phyloP scores from a whole-genome alignment of 2,329 filamentous ascomycete genomes.

The Podosphaera fusca region DNA sequence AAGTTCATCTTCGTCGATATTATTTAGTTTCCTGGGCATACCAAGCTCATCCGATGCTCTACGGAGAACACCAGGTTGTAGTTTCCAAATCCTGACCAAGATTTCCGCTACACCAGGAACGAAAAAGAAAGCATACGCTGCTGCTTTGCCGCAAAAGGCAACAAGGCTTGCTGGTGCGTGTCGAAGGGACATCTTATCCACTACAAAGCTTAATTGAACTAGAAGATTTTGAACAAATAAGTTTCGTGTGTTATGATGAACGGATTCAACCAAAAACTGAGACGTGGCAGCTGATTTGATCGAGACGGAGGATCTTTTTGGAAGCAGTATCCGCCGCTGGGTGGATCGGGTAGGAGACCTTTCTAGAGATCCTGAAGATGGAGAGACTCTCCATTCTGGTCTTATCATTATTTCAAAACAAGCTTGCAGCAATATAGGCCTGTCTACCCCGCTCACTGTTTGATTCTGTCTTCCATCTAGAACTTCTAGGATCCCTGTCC shows the following conservation, averaged over 20 bases:
- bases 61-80: constrained; percentile 32
- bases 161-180: constrained; percentile 32
- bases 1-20: constrained; percentile 18
- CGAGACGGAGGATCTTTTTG: constrained; percentile 24
- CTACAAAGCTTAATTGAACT: constrained; percentile 46
- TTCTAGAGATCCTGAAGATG: constrained; percentile 30
- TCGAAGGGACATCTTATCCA: constrained; percentile 48
- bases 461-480: constrained; percentile 45
- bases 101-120: constrained; percentile 48
- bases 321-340: constrained; percentile 10
- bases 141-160: constrained; percentile 48
- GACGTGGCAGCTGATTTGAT: constrained; percentile 30
- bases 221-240: constrained; percentile 46
- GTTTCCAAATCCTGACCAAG: constrained; percentile 41
- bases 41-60: constrained; percentile 38
- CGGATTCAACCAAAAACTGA: constrained; percentile 45
- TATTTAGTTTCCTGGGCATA: constrained; percentile 28
- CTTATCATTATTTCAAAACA: constrained; percentile 47
- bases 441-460: constrained; percentile 44
- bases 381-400: constrained; percentile 41
- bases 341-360: constrained; percentile 16
- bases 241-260: constrained; percentile 49
- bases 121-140: constrained; percentile 53
- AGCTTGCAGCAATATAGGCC: constrained; percentile 45
- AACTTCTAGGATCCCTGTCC: constrained; percentile 45